Conservation (phyloP, 83 land plant species). For the Picea abies region DNA sequence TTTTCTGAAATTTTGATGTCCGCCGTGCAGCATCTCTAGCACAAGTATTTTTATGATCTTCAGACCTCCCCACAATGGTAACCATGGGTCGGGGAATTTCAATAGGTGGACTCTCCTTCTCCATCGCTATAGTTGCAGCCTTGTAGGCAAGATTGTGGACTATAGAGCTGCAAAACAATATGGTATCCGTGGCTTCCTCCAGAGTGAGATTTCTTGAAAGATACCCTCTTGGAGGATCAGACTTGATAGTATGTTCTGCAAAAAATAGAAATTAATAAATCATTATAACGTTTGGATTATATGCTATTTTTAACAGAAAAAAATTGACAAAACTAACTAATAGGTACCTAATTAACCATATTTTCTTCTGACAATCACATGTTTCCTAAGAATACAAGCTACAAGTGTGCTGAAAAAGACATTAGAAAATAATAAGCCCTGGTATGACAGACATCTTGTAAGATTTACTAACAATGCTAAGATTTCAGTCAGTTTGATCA, state of each 20-base stretch:
- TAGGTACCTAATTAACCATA: not conserved
- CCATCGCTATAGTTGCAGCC: conserved; percentile 69
- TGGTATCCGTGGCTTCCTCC: conserved; percentile 84
- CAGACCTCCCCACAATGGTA: conserved; percentile 27
- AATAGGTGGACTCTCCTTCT: conserved; percentile 40
- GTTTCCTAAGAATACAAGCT: not conserved
- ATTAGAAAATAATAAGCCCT: not conserved
- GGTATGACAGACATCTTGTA: not conserved
- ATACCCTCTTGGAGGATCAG: conserved; percentile 33
- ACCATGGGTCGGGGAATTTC: conserved; percentile 45
- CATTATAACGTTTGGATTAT: not conserved
- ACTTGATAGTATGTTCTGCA: conserved; percentile 35
- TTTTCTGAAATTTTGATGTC: conserved; percentile 23
- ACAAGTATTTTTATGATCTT: conserved; percentile 17
- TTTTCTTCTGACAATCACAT: not conserved
- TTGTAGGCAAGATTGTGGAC: conserved; percentile 70
- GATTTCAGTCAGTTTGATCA: not conserved
- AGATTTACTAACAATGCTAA: not conserved
- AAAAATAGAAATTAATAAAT: not conserved
- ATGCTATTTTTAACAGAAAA: not conserved
- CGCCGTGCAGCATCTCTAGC: conserved; percentile 27
- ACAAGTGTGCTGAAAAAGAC: not conserved
- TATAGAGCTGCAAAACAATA: conserved; percentile 82
- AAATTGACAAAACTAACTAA: not conserved
- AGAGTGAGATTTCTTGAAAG: conserved; percentile 70